phyloP scores from a whole-genome alignment of 495 filamentous ascomycete genomes.

The Talaromyces liani region DNA sequence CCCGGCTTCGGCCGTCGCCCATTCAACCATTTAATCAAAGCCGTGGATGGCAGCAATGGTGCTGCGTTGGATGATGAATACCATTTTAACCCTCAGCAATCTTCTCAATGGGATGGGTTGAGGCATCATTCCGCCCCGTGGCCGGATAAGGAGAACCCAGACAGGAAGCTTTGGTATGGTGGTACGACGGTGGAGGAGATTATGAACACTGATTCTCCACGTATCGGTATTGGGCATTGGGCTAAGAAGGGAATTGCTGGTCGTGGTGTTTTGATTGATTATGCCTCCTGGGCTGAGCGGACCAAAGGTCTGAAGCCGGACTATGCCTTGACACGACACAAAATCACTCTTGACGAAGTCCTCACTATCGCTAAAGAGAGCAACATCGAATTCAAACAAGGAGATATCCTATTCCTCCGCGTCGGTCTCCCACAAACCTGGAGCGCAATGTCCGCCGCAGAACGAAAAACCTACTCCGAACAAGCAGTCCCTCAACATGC shows the following conservation, averaged over 20 bases:
- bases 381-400: slow-evolving; percentile 48
- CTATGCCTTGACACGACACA: slow-evolving; percentile 48
- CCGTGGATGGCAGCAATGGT: slow-evolving; percentile 27
- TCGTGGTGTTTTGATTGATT: slow-evolving; percentile 49
- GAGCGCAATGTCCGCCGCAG: slow-evolving; percentile 32
- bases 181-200: slow-evolving; percentile 46
- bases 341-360: slow-evolving; percentile 50
- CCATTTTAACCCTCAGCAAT: slow-evolving; percentile 67
- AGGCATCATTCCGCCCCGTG: slow-evolving; percentile 45
- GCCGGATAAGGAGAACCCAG: slow-evolving; percentile 25
- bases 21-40: slow-evolving; percentile 52
- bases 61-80: slow-evolving; percentile 60
- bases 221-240: slow-evolving; percentile 44
- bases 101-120: slow-evolving; percentile 76
- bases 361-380: slow-evolving; percentile 45
- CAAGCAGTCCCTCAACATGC: slow-evolving; percentile 43
- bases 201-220: slow-evolving; percentile 38
- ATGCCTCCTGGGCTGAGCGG: slow-evolving; percentile 39
- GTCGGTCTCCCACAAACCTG: slow-evolving; percentile 49
- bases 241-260: slow-evolving; percentile 46
- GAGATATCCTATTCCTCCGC: slow-evolving; percentile 71
- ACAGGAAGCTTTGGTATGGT: slow-evolving; percentile 45
- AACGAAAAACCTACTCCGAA: slow-evolving; percentile 29
- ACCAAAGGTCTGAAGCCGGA: slow-evolving; percentile 39
- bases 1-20: slow-evolving; percentile 47